Conservation (phyloP, 306 rosid genomes). For the Vachellia pachyceras region DNA sequence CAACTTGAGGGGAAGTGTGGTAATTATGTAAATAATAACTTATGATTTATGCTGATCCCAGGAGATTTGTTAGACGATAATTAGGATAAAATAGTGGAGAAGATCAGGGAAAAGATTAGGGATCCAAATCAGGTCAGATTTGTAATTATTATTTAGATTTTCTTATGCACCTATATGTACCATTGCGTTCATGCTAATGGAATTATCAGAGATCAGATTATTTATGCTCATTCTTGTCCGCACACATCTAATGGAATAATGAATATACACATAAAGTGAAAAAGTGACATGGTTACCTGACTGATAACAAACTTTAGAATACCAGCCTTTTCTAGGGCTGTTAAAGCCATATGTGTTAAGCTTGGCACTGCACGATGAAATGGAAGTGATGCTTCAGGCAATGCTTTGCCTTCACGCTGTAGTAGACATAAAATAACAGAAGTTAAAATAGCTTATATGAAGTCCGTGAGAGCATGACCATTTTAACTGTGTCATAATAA, state of each 20-base stretch:
- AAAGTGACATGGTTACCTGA: not conserved
- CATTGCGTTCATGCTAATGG: too few species aligned
- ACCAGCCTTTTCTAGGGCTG: slow-evolving; percentile 83
- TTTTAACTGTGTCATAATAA: slow-evolving; percentile 5
- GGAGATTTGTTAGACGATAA: too few species aligned
- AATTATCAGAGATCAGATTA: too few species aligned
- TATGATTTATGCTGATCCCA: too few species aligned
- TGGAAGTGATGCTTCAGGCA: slow-evolving; percentile 96
- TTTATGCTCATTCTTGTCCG: too few species aligned
- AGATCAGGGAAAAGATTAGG: too few species aligned
- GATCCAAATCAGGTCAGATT: too few species aligned
- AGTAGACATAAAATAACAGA: slow-evolving; percentile 33
- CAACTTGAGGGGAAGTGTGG: too few species aligned
- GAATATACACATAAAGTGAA: not conserved
- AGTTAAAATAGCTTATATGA: slow-evolving; percentile 28
- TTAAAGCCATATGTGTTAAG: slow-evolving; percentile 94
- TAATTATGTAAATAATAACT: too few species aligned
- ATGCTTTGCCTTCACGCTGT: slow-evolving; percentile 97
- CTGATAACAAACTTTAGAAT: slow-evolving; percentile 84
- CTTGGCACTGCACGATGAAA: slow-evolving; percentile 97
- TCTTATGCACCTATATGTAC: too few species aligned
- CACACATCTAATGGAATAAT: not conserved
- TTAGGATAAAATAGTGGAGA: too few species aligned
- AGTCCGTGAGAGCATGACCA: slow-evolving; percentile 20
- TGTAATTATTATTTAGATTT: too few species aligned